phyloP scores from a whole-genome alignment of 306 rosid genomes.

The Fragaria nilgerrensis region DNA sequence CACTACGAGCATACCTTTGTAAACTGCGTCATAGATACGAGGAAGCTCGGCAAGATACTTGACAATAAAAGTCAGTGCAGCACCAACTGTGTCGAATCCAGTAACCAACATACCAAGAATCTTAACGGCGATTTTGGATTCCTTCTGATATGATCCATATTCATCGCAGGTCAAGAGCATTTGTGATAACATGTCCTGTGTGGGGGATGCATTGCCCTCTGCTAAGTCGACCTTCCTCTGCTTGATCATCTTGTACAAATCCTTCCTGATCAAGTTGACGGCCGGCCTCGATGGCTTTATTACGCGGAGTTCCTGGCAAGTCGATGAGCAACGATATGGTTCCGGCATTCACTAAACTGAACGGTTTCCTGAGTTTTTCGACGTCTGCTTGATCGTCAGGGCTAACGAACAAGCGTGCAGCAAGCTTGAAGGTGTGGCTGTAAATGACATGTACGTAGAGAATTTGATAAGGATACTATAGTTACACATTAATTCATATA shows the following conservation, averaged over 20 bases:
- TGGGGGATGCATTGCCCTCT: constrained; percentile 34
- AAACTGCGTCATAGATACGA: constrained; percentile 45
- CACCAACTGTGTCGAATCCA: constrained; percentile 56
- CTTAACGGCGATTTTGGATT: constrained; percentile 47
- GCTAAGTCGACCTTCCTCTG: constrained; percentile 46
- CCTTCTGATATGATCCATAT: constrained; percentile 30
- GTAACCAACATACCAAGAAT: constrained; percentile 58
- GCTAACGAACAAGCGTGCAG: constrained; percentile 56
- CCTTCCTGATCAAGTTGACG: constrained; percentile 34
- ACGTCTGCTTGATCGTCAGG: constrained; percentile 40
- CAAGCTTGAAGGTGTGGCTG: constrained; percentile 52
- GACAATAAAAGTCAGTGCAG: constrained; percentile 53
- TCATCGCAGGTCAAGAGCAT: constrained; percentile 48
- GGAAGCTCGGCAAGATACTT: constrained; percentile 63
- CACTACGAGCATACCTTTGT: constrained; percentile 28
- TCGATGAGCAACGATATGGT: constrained; percentile 49
- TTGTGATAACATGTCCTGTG: constrained; percentile 64
- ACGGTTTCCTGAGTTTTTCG: constrained; percentile 29
- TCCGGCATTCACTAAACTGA: constrained; percentile 28
- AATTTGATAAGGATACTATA: no score
- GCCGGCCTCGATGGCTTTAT: constrained; percentile 48
- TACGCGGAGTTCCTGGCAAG: constrained; percentile 52
- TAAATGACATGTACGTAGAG: not conserved
- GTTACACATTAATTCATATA: no score
- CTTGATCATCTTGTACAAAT: constrained; percentile 36